A percentile compares a stretch with the other conserved stretches of the same genome.
Evolutionary conservation across 2,329 filamentous ascomycete species (phyloP).

Genomic region (Calonectria pseudoreteaudii): DNA sequence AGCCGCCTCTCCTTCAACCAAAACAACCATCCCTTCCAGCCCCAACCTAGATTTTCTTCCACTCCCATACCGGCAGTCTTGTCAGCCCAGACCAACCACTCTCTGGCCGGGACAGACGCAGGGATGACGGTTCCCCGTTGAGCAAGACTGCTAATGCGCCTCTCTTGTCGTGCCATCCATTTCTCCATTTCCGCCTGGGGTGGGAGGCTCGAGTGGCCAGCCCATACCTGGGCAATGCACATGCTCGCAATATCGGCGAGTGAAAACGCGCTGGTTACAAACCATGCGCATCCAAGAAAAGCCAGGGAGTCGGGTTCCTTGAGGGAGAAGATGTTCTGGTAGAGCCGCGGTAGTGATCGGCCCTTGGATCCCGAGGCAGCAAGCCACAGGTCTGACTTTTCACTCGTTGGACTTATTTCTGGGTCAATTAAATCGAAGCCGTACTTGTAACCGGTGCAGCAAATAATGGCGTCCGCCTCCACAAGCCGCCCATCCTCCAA

Average conservation of each 20-base stretch:
- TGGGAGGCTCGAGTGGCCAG: conserved; percentile 46
- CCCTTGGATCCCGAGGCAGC: conserved; percentile 36
- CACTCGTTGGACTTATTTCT: conserved; percentile 28
- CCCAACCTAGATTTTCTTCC: conserved; percentile 53
- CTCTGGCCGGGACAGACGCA: conserved; percentile 34
- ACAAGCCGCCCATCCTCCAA: conserved; percentile 46
- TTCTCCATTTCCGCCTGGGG: conserved; percentile 47
- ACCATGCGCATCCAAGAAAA: conserved; percentile 44
- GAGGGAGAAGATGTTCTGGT: conserved; percentile 57
- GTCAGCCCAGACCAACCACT: conserved; percentile 42
- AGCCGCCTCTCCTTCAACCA: conserved; percentile 53
- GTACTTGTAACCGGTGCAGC: conserved; percentile 52
- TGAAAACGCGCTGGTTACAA: conserved; percentile 39
- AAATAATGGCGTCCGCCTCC: conserved; percentile 49
- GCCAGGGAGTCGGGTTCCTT: conserved; percentile 56
- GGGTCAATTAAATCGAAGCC: conserved; percentile 45
- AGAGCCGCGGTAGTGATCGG: conserved; percentile 50
- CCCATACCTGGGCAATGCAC: conserved; percentile 46
- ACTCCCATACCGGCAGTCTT: conserved; percentile 55
- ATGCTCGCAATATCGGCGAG: conserved; percentile 46
- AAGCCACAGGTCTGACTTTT: conserved; percentile 29
- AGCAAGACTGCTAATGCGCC: conserved; percentile 32
- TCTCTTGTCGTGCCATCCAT: conserved; percentile 36
- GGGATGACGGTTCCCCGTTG: conserved; percentile 39
- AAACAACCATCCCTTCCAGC: conserved; percentile 53